phyloP scores from a whole-genome alignment of 345 rosid species.

The Corchorus olitorius region DNA sequence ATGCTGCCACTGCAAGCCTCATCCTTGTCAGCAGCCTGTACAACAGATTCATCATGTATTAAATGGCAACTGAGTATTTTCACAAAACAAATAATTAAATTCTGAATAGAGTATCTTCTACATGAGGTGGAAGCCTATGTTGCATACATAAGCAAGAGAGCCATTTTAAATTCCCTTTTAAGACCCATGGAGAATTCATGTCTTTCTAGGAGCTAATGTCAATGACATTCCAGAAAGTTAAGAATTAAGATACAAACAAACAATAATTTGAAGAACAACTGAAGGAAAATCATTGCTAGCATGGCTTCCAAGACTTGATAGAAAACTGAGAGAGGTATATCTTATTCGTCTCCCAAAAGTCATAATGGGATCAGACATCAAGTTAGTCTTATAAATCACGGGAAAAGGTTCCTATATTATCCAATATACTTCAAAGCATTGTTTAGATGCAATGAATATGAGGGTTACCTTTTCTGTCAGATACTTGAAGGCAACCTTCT shows the following conservation, averaged over 20 bases:
- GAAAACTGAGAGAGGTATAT: not conserved
- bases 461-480: conserved; percentile 69
- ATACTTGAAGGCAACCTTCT: conserved; percentile 88
- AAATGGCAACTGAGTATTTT: not conserved
- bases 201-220: conserved; percentile 1
- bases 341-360: not conserved
- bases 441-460: not conserved
- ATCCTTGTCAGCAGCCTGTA: conserved; percentile 76
- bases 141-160: not conserved
- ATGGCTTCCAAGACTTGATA: not conserved
- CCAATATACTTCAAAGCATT: not conserved
- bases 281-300: not conserved
- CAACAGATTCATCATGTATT: conserved; percentile 18
- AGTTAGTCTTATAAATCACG: not conserved
- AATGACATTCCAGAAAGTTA: not conserved
- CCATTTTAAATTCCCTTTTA: not conserved
- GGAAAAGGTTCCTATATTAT: not conserved
- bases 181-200: not conserved
- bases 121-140: not conserved
- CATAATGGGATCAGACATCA: not conserved
- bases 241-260: too few relatives aligned
- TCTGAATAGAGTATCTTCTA: not conserved
- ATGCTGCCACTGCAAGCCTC: conserved; percentile 52
- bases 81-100: not conserved
- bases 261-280: not conserved